These are phyloP conservation scores for Botryotinia narcissicola DNA, from an alignment of 2,329 filamentous ascomycete genomes.

Conservation along the genomic window DNA sequence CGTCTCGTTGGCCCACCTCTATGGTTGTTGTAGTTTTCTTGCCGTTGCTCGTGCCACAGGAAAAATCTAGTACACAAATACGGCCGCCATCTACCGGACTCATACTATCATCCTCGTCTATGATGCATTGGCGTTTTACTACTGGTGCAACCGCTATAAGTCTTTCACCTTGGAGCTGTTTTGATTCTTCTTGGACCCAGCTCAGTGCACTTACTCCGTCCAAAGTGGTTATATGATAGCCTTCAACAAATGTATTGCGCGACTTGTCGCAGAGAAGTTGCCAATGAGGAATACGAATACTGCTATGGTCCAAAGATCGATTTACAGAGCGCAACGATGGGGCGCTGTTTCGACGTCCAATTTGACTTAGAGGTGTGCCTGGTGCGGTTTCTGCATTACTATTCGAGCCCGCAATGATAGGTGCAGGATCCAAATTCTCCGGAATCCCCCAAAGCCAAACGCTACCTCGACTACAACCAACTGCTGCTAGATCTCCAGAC, in stretches of 20 bases:
- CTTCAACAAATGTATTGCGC: conserved; percentile 68
- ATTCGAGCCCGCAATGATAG: conserved; percentile 38
- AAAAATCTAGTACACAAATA: conserved; percentile 71
- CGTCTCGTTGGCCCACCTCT: conserved; percentile 65
- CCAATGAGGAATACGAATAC: conserved; percentile 58
- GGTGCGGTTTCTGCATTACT: conserved; percentile 37
- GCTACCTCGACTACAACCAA: conserved; percentile 66
- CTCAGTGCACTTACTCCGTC: conserved; percentile 65
- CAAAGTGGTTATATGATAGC: conserved; percentile 62
- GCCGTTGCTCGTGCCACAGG: conserved; percentile 58
- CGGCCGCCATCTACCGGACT: conserved; percentile 78
- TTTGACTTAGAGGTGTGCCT: conserved; percentile 31
- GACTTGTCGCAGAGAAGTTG: conserved; percentile 63
- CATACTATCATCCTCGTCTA: conserved; percentile 65
- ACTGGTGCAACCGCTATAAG: conserved; percentile 73
- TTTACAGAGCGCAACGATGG: conserved; percentile 34
- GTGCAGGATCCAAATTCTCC: conserved; percentile 64
- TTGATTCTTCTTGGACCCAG: conserved; percentile 62
- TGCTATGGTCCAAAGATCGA: conserved; percentile 27
- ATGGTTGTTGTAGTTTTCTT: conserved; percentile 59
- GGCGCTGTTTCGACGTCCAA: conserved; percentile 35
- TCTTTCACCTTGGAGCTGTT: conserved; percentile 50
- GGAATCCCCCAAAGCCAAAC: conserved; percentile 80
- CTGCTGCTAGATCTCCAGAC: conserved; percentile 67
- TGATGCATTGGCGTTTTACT: conserved; percentile 55